phyloP scores from a whole-genome alignment of 148 eudicot genomes.

The Chenopodium quinoa region DNA sequence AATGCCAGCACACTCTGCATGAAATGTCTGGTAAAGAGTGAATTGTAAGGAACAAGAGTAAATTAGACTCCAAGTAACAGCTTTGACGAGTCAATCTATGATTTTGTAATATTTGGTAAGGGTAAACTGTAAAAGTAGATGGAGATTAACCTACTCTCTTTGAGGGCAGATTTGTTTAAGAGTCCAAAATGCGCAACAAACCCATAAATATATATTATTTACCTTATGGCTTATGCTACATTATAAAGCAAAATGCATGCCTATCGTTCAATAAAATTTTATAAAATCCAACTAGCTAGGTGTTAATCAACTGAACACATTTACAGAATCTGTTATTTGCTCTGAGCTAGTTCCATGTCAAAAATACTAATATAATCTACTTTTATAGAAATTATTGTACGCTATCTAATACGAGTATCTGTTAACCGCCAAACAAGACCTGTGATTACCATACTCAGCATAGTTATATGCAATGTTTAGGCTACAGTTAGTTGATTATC shows the following conservation, averaged over 20 bases:
- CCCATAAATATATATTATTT: background rate
- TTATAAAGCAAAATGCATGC: background rate
- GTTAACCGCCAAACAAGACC: no score
- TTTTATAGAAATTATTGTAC: no score
- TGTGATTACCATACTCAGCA: background rate
- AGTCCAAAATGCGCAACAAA: background rate
- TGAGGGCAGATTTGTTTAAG: background rate
- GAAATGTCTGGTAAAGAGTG: constrained; percentile 2
- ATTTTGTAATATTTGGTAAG: background rate
- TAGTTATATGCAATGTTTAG: background rate
- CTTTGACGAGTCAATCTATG: background rate
- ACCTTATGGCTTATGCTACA: background rate
- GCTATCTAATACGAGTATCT: no score
- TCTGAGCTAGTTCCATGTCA: background rate
- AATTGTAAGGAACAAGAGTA: background rate
- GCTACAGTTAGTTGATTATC: background rate
- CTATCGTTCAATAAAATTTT: background rate
- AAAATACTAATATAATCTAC: background rate
- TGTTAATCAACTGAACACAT: background rate
- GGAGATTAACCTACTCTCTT: background rate
- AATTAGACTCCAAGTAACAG: background rate
- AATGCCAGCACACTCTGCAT: background rate
- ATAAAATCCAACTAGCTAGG: background rate
- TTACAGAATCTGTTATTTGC: background rate
- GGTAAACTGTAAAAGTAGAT: background rate